Base-by-base conservation (phyloP, 2,329 filamentous ascomycete genomes). In the Penicillium sp. region DNA sequence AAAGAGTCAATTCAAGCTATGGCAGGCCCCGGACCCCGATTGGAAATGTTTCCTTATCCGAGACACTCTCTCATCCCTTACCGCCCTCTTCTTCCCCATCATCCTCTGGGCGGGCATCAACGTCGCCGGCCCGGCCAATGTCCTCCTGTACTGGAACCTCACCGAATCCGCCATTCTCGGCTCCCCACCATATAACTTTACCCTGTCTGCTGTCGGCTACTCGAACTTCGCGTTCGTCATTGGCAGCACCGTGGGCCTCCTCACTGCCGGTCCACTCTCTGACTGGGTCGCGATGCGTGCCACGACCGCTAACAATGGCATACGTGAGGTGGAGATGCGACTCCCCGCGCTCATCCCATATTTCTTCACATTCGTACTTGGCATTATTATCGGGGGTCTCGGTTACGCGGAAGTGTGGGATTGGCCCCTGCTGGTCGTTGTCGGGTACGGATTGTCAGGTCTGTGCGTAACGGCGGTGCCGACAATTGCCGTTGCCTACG, bases 241-340 rank as follows among this genome's bases (percentile, higher is more conserved):
- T 15, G 60, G 60, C 11, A 45, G 23, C 31, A 4, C 58, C 2
- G 1, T 58, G 8, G 60, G 60, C 2, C 55, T 62, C 2, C 7
- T 45, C 21, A 62, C 60, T 7, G 56, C 50, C 9, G 60, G 60
- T 3, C 60, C 60, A 9, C 26, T 58, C 3, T 62, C 60, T 9
- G 60, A 62, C 50, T 47, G 45, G 50, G 9, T 55, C n/a, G 45
- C 50, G 2, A 41, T 44, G 23, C 38, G 21, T 3, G 31, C 50
- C 21, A 58, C 60, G 3, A 2, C 5, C 1, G 19, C 44, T 6
- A 62, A 58, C 35, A 35, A 38, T 23, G 50, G 55, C 13, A 29
- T 62, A 15, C 56, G 56, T 7, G 56, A 62, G 23, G 55, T 55
- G 2, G 60, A 62, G 19, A 58, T 62, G 60, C 21, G 60, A 8